A percentile compares a stretch with the other conserved stretches of the same genome.
Conservation (phyloP, 2,329 filamentous ascomycete species). For the Phialemoniopsis sp. region DNA sequence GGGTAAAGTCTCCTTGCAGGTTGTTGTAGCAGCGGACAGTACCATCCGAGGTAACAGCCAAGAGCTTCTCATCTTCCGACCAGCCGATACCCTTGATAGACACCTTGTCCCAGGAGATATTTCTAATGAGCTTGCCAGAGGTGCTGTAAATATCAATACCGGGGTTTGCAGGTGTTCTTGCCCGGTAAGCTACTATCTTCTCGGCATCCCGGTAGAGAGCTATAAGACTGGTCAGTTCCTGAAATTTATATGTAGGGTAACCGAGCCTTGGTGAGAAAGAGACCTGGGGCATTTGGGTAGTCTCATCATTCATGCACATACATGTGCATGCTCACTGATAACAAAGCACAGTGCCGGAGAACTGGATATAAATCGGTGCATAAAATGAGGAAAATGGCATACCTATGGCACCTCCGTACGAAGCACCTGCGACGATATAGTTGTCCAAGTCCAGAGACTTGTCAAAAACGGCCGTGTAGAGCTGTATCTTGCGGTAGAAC, state of each 20-base stretch:
- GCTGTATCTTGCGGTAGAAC: conserved; percentile 92
- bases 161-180: conserved; percentile 67
- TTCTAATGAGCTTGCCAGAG: conserved; percentile 81
- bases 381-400: conserved; percentile 30
- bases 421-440: conserved; percentile 86
- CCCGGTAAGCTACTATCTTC: conserved; percentile 76
- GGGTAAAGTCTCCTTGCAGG: conserved; percentile 90
- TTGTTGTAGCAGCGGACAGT: conserved; percentile 87
- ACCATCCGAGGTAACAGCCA: conserved; percentile 86
- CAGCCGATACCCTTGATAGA: conserved; percentile 85
- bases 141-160: conserved; percentile 94
- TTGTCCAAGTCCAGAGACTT: conserved; percentile 92
- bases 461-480: conserved; percentile 92
- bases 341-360: too few species aligned
- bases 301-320: neutral
- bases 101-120: conserved; percentile 88
- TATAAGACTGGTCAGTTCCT: conserved; percentile 29
- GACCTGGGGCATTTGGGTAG: neutral
- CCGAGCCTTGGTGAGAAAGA: conserved; percentile 1
- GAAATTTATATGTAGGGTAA: too few species aligned
- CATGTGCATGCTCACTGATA: conserved; percentile 3
- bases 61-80: conserved; percentile 90
- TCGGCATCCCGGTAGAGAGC: conserved; percentile 85
- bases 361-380: neutral
- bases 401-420: conserved; percentile 92